Base-by-base conservation (phyloP, 2,329 filamentous ascomycete species). In the Paecilomyces niveus region DNA sequence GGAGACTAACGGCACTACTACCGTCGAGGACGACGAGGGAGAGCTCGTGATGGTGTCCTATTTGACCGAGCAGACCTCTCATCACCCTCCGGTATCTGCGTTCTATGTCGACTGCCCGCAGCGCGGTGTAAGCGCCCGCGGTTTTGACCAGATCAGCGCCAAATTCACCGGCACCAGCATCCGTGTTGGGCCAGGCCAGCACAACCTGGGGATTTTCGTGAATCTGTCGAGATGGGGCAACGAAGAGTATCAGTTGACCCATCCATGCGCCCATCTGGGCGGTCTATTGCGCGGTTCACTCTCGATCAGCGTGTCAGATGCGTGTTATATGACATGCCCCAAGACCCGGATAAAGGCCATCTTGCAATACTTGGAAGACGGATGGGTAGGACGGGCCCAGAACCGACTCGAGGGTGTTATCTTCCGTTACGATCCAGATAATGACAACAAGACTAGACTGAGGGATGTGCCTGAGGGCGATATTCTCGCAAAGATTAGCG, bases 81-180 rank as follows among this genome's bases (percentile, higher is more conserved):
- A 99, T 69, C 94, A 99, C 75, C 94, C 94, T 33, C 94, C 94
- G 9, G 93, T 99, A 64, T 97, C 93, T 65, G 94, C 94, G 13
- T 99, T 96, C 75, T 93, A 90, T 73, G 87, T 97, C 63, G 88
- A 92, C 70, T 99, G 94, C 70, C 92, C 92, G 0, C 89, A 95
- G 65, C 92, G 91, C 71, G 94, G 93, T 29, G 83, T 99, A 64
- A 86, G 85, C 39, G 94, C 94, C 15, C 84, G 89, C 59, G 94
- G 94, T 1, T 99, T 93, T 70, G 94, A 99, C 70, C 94, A 99
- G 78, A 87, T 99, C 68, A 93, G 89, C 65, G 94, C 94, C 70
- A 97, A 97, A 75, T 99, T 99, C 76, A 97, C 94, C 0, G 94
- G 94, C 58, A 97, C 94, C 18, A 93, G 90, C 66, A 84, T 99